These are phyloP conservation scores for Kodamaea laetipori DNA, from an alignment of 805 yeast species.

Conservation along the genomic window DNA sequence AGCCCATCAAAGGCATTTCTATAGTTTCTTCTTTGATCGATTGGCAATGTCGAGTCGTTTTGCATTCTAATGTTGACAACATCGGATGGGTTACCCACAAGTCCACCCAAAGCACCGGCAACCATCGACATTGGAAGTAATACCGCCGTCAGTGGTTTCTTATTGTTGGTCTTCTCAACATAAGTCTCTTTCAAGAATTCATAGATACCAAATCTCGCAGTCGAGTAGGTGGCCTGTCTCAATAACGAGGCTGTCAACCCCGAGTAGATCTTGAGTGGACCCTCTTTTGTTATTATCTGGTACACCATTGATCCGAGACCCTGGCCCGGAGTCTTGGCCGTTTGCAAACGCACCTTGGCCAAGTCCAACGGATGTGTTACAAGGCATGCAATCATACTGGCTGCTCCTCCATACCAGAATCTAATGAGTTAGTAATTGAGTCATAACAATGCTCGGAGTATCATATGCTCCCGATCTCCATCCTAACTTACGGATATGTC, in stretches of 20 bases:
- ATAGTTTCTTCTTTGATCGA: constrained; percentile 68
- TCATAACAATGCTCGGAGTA: not conserved
- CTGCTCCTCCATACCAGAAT: constrained; percentile 70
- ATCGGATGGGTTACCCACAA: constrained; percentile 87
- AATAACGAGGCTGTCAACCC: constrained; percentile 81
- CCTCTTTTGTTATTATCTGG: constrained; percentile 63
- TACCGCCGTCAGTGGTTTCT: constrained; percentile 56
- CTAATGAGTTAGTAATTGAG: constrained; percentile 23
- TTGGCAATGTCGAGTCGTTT: constrained; percentile 73
- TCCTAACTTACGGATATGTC: constrained; percentile 17
- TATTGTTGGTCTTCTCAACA: constrained; percentile 40
- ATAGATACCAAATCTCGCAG: constrained; percentile 84
- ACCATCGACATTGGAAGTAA: constrained; percentile 79
- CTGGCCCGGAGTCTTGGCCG: constrained; percentile 69
- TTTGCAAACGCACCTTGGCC: constrained; percentile 84
- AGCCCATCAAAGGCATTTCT: constrained; percentile 79
- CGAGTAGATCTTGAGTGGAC: constrained; percentile 68
- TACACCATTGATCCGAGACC: constrained; percentile 61
- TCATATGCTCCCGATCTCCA: not conserved
- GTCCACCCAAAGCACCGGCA: constrained; percentile 83
- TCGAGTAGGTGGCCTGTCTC: constrained; percentile 86
- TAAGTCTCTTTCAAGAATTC: constrained; percentile 65
- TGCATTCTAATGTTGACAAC: constrained; percentile 90
- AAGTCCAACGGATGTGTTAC: constrained; percentile 83
- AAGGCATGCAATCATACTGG: constrained; percentile 66